Evolutionary conservation across 805 yeast species (phyloP).

Genomic region (Helenozyma rhizophorensis): DNA sequence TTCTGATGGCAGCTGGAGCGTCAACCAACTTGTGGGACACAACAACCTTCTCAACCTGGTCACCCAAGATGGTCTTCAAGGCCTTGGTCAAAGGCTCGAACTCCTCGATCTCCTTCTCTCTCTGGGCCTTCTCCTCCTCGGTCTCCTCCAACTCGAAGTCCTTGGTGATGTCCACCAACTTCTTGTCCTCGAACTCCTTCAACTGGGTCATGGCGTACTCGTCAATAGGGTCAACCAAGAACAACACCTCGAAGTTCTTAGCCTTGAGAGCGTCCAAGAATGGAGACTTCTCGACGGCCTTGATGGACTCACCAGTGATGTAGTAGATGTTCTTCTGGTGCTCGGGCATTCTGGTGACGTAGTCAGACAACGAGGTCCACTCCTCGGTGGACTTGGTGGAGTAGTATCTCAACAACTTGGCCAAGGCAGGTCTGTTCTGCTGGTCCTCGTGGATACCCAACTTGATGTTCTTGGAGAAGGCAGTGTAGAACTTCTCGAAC

Average conservation of each 20-base stretch:
- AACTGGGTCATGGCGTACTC: conserved; percentile 99
- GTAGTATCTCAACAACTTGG: conserved; percentile 95
- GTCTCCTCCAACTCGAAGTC: conserved; percentile 98
- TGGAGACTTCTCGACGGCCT: conserved; percentile 98
- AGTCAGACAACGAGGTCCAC: conserved; percentile 90
- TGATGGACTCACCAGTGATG: conserved; percentile 97
- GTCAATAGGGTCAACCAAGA: conserved; percentile 98
- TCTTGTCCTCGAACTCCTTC: conserved; percentile 99
- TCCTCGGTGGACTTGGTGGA: conserved; percentile 95
- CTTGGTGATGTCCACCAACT: conserved; percentile 97
- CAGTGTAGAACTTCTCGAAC: conserved; percentile 96
- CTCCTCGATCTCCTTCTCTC: conserved; percentile 91
- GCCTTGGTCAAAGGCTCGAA: conserved; percentile 93
- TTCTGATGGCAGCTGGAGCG: conserved; percentile 99
- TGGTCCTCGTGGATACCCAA: conserved; percentile 99
- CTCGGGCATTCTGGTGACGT: conserved; percentile 99
- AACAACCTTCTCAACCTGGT: conserved; percentile 98
- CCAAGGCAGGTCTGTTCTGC: conserved; percentile 93
- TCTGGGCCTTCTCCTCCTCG: conserved; percentile 91
- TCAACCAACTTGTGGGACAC: conserved; percentile 96
- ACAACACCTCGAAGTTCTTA: conserved; percentile 96
- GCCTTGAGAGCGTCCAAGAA: conserved; percentile 98
- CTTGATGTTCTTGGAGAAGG: conserved; percentile 96
- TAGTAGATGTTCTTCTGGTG: conserved; percentile 99
- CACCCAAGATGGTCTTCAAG: conserved; percentile 95